Conservation (phyloP, 1,139 yeast genomes). For the Zygosaccharomyces sapae region DNA sequence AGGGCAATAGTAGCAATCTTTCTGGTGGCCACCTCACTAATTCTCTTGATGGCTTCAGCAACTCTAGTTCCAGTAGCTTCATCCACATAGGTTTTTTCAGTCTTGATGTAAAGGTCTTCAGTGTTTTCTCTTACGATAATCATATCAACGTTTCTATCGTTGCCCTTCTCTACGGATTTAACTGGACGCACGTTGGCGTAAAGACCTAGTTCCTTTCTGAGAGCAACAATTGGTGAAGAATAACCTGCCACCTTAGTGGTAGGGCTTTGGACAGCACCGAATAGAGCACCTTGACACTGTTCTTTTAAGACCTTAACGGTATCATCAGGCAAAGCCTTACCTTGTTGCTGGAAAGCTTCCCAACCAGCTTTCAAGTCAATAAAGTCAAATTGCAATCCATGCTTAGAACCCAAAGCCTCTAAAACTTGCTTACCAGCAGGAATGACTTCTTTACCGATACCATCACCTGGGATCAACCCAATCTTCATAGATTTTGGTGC, state of each 20-base stretch:
- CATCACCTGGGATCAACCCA: conserved; percentile 93
- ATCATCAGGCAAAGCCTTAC: conserved; percentile 89
- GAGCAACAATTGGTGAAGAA: conserved; percentile 96
- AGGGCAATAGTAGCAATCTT: conserved; percentile 87
- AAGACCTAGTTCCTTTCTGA: conserved; percentile 88
- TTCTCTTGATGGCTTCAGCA: conserved; percentile 97
- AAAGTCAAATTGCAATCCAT: conserved; percentile 77
- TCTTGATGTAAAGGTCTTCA: conserved; percentile 93
- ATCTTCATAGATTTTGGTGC: conserved; percentile 32
- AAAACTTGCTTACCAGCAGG: conserved; percentile 88
- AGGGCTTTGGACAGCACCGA: conserved; percentile 97
- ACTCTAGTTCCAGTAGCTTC: conserved; percentile 76
- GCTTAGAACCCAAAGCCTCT: conserved; percentile 71
- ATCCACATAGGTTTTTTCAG: conserved; percentile 69
- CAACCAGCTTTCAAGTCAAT: conserved; percentile 89
- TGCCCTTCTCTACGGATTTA: conserved; percentile 78
- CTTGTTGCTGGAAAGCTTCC: conserved; percentile 87
- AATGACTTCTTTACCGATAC: conserved; percentile 94
- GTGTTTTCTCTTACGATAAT: conserved; percentile 98
- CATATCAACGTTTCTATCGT: conserved; percentile 84
- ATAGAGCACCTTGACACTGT: conserved; percentile 93
- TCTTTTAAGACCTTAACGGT: conserved; percentile 73
- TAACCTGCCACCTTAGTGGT: conserved; percentile 91
- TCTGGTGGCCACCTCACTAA: conserved; percentile 78
- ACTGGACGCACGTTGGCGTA: conserved; percentile 98